Evolutionary conservation across 2,329 filamentous ascomycete genomes (phyloP), one percentile per base, ranked within the genome.

Genomic region (Aspergillus sclerotialis): DNA sequence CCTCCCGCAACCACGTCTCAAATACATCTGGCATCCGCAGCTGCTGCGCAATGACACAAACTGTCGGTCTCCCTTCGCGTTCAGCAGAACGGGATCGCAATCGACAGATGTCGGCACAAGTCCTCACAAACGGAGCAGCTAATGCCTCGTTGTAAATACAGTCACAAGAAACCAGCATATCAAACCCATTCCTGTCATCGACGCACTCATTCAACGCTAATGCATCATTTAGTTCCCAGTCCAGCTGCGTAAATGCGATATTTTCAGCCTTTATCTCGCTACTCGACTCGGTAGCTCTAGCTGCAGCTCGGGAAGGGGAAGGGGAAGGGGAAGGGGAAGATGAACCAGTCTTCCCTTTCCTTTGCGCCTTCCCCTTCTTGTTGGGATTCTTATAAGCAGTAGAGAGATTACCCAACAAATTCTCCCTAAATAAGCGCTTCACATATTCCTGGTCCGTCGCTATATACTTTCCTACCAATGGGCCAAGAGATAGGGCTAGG

Each of bases 111-210:
- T 93, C 84, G 5, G 70, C 76, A 56, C 85, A 94, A 0, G 86
- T 84, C 49, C 81, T 75, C n/a, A 92, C 84, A 31, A 96, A 76
- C 0, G 89, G 87, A 28, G 75, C 67, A 15, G 96, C 76, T 3
- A 96, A 73, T 2, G 83, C 76, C 45, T 94, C 85, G 61, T 96
- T 98, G 68, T 93, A 98, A 47, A 98, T 82, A 60, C 89, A 95
- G 60, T 98, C 92, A 54, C 87, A 94, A 4, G 88, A 87, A 23
- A 96, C 58, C 8, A 96, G 68, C 10, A 79, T 63, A 50, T 93
- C 83, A 45, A 92, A 82, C 37, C 73, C 71, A 3, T 36, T 42
- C 30, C 56, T 50, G 48, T 53, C 28, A 11, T 37, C 29, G 6
- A 73, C 56, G 30, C 65, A 52, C 5, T 45, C 36, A n/a, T 55